These are phyloP conservation scores for Neurospora sp. DNA, from an alignment of 495 filamentous ascomycete genomes.

Conservation along the genomic window DNA sequence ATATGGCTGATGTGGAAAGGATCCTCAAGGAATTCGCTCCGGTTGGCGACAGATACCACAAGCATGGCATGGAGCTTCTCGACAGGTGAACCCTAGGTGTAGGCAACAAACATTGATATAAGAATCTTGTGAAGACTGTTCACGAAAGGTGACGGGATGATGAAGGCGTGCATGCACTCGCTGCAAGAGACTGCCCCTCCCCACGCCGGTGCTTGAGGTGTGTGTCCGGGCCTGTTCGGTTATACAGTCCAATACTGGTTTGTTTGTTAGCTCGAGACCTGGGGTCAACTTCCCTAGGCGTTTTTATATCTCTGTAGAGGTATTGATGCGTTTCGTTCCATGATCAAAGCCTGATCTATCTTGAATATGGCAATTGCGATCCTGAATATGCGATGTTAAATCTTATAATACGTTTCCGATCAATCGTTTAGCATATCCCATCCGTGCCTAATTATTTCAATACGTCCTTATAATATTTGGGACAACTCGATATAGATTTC, in stretches of 20 bases:
- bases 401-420: too few species aligned
- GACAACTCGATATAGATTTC: too few species aligned
- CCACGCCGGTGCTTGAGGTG: background rate
- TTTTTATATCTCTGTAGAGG: too few species aligned
- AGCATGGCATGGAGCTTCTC: conserved; percentile 6
- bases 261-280: too few species aligned
- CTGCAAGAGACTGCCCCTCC: background rate
- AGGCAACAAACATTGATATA: background rate
- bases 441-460: too few species aligned
- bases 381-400: too few species aligned
- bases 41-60: conserved; percentile 31
- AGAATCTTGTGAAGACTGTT: background rate
- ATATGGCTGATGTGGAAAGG: conserved; percentile 38
- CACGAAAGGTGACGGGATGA: background rate
- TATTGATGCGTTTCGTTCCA: too few species aligned
- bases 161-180: background rate
- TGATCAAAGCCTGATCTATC: too few species aligned
- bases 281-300: too few species aligned
- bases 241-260: background rate
- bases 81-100: conserved; percentile 1
- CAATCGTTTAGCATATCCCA: too few species aligned
- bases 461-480: too few species aligned
- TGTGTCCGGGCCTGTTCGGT: background rate
- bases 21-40: conserved; percentile 30
- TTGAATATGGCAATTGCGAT: too few species aligned